A percentile compares a stretch with the other conserved stretches of the same genome.
Evolutionary conservation across 2,329 filamentous ascomycete genomes (phyloP).

Genomic region (Spiromastix sp.): DNA sequence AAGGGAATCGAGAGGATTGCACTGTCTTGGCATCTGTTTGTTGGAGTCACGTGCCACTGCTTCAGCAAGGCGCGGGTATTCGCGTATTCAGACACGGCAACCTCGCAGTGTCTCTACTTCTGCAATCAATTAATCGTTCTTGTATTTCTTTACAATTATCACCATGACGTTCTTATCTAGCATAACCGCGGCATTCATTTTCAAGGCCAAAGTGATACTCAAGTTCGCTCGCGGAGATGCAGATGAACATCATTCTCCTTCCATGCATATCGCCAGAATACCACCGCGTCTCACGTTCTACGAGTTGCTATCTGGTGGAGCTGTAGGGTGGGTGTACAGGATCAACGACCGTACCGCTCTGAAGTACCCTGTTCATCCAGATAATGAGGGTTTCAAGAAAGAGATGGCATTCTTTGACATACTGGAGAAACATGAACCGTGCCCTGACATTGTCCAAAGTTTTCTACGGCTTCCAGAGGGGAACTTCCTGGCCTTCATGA

Average conservation of each 20-base stretch:
- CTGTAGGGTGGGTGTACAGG: slow-evolving; percentile 5
- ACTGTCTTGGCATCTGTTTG: too few species aligned
- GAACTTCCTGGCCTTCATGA: slow-evolving; percentile 7
- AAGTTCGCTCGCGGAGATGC: too few species aligned
- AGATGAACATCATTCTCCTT: slow-evolving; percentile 1
- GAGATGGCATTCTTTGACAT: slow-evolving; percentile 8
- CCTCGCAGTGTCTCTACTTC: too few species aligned
- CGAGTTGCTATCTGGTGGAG: slow-evolving; percentile 4
- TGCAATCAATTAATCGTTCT: too few species aligned
- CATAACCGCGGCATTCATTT: too few species aligned
- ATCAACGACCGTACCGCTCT: slow-evolving; percentile 5
- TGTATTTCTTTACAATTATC: too few species aligned
- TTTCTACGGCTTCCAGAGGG: slow-evolving; percentile 7
- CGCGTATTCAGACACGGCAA: too few species aligned
- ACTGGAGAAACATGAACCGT: slow-evolving; percentile 7
- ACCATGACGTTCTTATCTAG: too few species aligned
- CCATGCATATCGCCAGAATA: slow-evolving; percentile 5
- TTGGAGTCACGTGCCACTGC: too few species aligned
- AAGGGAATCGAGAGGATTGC: too few species aligned
- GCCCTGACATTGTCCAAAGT: slow-evolving; percentile 7
- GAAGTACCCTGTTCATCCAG: slow-evolving; percentile 3
- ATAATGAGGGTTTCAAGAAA: slow-evolving; percentile 4
- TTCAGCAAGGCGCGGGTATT: too few species aligned
- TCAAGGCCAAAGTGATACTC: too few species aligned
- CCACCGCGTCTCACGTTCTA: slow-evolving; percentile 4